Evolutionary conservation across 2,329 filamentous ascomycete genomes (phyloP), one percentile per base, ranked within the genome.

Genomic region (Exophiala sideris): DNA sequence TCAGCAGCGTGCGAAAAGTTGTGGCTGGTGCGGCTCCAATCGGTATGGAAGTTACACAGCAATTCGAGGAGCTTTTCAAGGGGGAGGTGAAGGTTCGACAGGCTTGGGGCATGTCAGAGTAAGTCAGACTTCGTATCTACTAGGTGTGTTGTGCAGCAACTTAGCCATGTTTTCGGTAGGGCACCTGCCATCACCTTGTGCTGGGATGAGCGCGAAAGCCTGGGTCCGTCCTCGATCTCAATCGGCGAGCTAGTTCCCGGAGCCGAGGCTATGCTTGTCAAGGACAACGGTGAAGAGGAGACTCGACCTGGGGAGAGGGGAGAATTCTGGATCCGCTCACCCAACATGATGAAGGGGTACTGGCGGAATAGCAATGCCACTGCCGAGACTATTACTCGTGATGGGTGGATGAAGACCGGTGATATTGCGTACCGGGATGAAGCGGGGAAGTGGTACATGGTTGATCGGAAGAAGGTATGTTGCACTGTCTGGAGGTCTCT

Each of bases 341-440:
- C 78, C 44, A 79, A 86, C 58, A 86, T 96, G 45, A 82, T 88
- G 54, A 79, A 79, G 32, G 86, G 84, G 35, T 97, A 97, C 74
- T 91, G 86, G 68, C 79, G 94, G 55, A 89, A 96, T 68, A 84
- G 88, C 11, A 84, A 92, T 64, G 91, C 96, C 75, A 96, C 90
- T 5, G 79, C 79, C 65, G 86, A 87, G 68, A 80, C 87, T 3
- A 80, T 92, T 60, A 91, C 88, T 1, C 70, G 83, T 2, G 92
- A 96, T 65, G 91, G 91, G 45, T 97, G 94, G 94, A 96, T 97
- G 81, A 91, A 88, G 80, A 95, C 90, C 10, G 92, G 92, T 57
- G 92, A 97, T 67, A 92, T 97, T 70, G 92, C 92, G 66, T 89
- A 96, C 69, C 92, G 91, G 64, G 85, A 92, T 71, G 69, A 76